Base-by-base conservation (phyloP, 106 monocot genomes). In the Agapanthus africanus region DNA sequence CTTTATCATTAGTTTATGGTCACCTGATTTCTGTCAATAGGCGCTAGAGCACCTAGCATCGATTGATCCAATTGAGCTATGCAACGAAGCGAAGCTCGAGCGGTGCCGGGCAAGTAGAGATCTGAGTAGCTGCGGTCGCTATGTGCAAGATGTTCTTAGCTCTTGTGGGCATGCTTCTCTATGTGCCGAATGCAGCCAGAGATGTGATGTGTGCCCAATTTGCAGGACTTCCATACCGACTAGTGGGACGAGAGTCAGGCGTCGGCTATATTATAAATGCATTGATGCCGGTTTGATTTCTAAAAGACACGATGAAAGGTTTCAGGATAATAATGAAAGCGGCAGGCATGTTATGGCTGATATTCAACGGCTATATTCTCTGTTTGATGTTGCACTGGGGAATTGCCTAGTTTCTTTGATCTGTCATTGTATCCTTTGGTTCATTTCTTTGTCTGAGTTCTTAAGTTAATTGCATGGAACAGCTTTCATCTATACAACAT, bases 101-200 rank as follows among this genome's bases (percentile, higher is more conserved):
- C 81, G 47, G 9, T 97, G 95, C 66, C 81, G 95, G 9, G 95
- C 95, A 16, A 81, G 83, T 19, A 83, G 88, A 78, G 95, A 91
- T 66, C 65, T 97, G 72, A 91, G 91, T 40, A 91, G 86, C 76
- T 97, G 95, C 75, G 88, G 88, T 40, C 88, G 91, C 35, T 71
- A 74, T 68, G 95, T 97, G 41, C 81, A 97, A 28, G 84, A 95
- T 73, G 81, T 86, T 18, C 71, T 95, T 16, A 80, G 18, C 37
- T 79, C 88, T 41, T 95, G 95, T 63, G 91, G 95, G 4, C 95
- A 95, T 80, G 91, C 95, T 60, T 86, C 91, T 13, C 77, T 95
- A 38, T 95, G 95, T 69, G 86, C 77, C 11, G 91, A 95, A 75
- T 95, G 95, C 78, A 82, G 88, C 63, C 85, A 91, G 66, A 74